Conservation (phyloP, 176 grass and related monocot genomes). For the Lolium perenne region DNA sequence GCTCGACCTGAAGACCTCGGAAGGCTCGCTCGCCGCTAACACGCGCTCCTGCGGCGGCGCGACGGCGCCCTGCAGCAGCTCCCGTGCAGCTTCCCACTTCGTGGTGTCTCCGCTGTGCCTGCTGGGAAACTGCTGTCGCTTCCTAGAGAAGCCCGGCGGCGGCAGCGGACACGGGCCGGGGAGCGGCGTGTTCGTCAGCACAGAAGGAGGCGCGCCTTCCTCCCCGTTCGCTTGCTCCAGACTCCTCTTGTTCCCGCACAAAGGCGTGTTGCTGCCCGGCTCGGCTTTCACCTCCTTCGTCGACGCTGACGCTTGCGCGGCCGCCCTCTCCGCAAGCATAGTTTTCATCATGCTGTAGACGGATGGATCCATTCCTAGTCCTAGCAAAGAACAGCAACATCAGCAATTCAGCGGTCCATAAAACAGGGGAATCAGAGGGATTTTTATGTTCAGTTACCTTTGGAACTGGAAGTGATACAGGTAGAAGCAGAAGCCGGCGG, state of each 20-base stretch:
- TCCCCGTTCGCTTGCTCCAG: neutral
- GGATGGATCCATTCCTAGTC: neutral
- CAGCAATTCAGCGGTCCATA: neutral
- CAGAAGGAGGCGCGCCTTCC: neutral
- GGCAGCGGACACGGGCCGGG: too few species aligned
- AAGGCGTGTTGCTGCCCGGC: neutral
- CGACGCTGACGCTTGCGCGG: neutral
- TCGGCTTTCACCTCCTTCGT: neutral
- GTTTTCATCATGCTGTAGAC: neutral
- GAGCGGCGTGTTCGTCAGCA: neutral
- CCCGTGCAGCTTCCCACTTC: constrained; percentile 9
- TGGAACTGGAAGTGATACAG: neutral
- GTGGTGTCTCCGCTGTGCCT: neutral
- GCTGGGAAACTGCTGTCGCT: neutral
- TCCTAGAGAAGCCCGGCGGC: neutral
- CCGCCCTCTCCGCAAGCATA: neutral
- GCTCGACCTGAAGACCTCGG: neutral
- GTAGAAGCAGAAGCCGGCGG: neutral
- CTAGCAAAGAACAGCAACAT: neutral
- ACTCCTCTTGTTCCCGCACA: neutral
- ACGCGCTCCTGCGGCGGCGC: neutral
- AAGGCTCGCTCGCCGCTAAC: constrained; percentile 12
- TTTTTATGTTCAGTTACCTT: neutral
- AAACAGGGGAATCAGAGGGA: neutral
- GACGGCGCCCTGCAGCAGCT: neutral